A percentile compares a stretch with the other conserved stretches of the same genome.
Evolutionary conservation across 192 early-diverging fungal genomes (phyloP).

Genomic region (Phycomyces blakesleeanus): DNA sequence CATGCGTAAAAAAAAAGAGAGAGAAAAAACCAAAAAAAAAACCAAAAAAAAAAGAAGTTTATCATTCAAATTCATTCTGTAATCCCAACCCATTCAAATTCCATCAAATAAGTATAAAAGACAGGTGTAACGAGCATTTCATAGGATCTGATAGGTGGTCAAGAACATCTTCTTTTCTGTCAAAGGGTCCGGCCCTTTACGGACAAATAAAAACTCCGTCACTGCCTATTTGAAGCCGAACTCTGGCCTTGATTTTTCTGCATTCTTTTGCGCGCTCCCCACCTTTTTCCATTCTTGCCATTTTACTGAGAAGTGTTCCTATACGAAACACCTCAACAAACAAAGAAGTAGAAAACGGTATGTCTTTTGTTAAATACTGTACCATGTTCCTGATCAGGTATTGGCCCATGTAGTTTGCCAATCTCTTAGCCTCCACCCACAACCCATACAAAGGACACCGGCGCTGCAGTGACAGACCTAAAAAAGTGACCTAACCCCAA

Average conservation of each 20-base stretch:
- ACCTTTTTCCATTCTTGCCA: neutral
- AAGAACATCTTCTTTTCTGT: too few species aligned
- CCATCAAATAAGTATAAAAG: too few species aligned
- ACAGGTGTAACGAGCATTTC: too few species aligned
- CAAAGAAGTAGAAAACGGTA: conserved; percentile 26
- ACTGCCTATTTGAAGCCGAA: too few species aligned
- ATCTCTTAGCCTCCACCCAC: conserved; percentile 43
- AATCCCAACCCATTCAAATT: too few species aligned
- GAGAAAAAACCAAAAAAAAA: neutral
- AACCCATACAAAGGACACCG: conserved; percentile 46
- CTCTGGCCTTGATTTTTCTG: conserved; percentile 11
- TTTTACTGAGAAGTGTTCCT: conserved; percentile 14
- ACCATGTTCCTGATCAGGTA: too few species aligned
- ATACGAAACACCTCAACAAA: conserved; percentile 4
- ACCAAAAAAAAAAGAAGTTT: neutral
- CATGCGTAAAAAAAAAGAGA: neutral
- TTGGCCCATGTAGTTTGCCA: conserved; percentile 38
- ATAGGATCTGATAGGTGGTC: too few species aligned
- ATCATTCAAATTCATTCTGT: neutral
- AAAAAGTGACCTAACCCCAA: conserved; percentile 26
- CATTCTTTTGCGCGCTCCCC: conserved; percentile 10
- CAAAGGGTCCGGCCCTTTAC: too few species aligned
- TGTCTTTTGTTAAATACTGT: neutral
- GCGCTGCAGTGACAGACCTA: conserved; percentile 38
- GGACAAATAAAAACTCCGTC: too few species aligned